These are phyloP conservation scores for Tulasnella sp. DNA, from an alignment of 768 basidiomycete genomes.

Conservation along the genomic window DNA sequence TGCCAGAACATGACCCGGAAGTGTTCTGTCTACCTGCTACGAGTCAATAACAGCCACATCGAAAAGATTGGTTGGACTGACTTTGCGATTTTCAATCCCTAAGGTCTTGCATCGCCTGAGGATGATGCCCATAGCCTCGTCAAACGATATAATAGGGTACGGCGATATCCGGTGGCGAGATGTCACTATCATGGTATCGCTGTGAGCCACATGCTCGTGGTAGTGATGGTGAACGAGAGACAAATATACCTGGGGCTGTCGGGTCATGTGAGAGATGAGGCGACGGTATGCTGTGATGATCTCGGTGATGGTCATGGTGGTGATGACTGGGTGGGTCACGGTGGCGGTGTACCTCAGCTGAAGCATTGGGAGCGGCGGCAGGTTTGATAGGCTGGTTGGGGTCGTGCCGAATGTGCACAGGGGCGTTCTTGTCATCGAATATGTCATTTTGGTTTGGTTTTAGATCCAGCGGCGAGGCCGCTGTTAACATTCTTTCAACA, in stretches of 20 bases:
- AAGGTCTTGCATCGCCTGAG: constrained; percentile 39
- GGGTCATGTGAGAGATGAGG: constrained; percentile 60
- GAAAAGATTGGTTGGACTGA: constrained; percentile 26
- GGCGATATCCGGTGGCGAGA: constrained; percentile 67
- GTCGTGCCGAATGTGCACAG: not conserved
- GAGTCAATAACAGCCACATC: not conserved
- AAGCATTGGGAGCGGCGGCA: not conserved
- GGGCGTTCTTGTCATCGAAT: not conserved
- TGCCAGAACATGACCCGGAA: constrained; percentile 65
- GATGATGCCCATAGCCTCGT: constrained; percentile 52
- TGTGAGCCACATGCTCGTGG: too few relatives aligned
- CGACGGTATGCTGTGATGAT: constrained; percentile 36
- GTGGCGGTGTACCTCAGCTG: constrained; percentile 22
- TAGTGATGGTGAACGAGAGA: too few relatives aligned
- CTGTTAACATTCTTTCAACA: not conserved
- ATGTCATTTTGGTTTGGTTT: not conserved
- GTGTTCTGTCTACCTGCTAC: constrained; percentile 42
- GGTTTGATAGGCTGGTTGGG: not conserved
- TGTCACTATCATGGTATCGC: constrained; percentile 48
- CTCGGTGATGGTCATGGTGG: constrained; percentile 27
- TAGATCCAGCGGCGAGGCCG: constrained; percentile 1
- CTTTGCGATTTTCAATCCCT: constrained; percentile 32
- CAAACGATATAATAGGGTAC: constrained; percentile 57
- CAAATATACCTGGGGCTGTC: constrained; percentile 44
- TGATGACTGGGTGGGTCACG: constrained; percentile 32